These are phyloP conservation scores for Ophiostoma angusticollis DNA, from an alignment of 2,329 filamentous ascomycete genomes.

Conservation along the genomic window DNA sequence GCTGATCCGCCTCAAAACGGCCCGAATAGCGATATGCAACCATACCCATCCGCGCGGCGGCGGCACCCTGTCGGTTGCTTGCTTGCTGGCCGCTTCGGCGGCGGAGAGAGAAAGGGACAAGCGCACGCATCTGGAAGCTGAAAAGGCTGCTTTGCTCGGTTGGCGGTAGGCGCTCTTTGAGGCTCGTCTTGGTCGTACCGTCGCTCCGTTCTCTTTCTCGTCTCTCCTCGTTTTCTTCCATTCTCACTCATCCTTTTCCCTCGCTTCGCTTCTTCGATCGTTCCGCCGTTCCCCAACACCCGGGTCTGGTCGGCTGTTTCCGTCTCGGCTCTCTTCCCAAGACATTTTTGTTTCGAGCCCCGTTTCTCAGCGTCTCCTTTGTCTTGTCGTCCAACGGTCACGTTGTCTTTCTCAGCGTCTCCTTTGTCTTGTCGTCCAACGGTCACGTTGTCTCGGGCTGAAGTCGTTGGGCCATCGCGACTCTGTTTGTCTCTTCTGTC, in stretches of 20 bases:
- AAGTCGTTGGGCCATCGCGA: too few species aligned
- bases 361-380: background rate
- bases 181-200: background rate
- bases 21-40: conserved; percentile 16
- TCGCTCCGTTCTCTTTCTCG: background rate
- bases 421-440: background rate
- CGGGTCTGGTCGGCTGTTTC: too few species aligned
- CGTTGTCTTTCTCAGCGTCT: background rate
- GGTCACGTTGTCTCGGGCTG: too few species aligned
- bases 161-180: too few species aligned
- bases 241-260: background rate
- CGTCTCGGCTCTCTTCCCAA: background rate
- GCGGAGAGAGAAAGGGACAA: too few species aligned
- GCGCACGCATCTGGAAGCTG: too few species aligned
- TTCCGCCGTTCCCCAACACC: too few species aligned
- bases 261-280: background rate
- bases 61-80: conserved; percentile 6
- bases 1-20: conserved; percentile 14
- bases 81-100: too few species aligned
- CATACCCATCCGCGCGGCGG: conserved; percentile 8
- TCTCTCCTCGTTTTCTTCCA: background rate
- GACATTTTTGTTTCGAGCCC: background rate
- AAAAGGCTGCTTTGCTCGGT: too few species aligned
- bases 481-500: background rate
- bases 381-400: background rate